Evolutionary conservation across 169 alveolate species (phyloP).

Genomic region (Plasmodium gallinaceum): DNA sequence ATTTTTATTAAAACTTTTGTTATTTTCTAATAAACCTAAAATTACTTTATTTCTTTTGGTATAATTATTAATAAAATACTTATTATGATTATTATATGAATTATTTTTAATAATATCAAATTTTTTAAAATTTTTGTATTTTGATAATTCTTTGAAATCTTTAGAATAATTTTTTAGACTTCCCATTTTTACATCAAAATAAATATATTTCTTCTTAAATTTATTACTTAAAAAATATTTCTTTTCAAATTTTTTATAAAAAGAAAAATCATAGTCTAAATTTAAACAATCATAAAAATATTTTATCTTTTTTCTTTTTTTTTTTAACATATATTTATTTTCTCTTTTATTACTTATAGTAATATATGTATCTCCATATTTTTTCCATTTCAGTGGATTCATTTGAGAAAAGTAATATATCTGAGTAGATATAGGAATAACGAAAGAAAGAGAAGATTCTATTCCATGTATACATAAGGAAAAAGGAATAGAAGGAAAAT

Average conservation of each 20-base stretch:
- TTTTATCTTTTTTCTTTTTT: slow-evolving; percentile 50
- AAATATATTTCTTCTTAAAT: slow-evolving; percentile 46
- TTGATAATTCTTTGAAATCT: slow-evolving; percentile 14
- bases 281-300: slow-evolving; percentile 49
- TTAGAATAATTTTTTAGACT: slow-evolving; percentile 13
- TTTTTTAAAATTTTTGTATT: slow-evolving; percentile 17
- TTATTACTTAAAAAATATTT: slow-evolving; percentile 30
- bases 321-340: slow-evolving; percentile 1
- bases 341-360: slow-evolving; percentile 21
- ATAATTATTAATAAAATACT: neutral
- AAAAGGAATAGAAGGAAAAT: slow-evolving; percentile 67
- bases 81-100: neutral
- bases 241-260: slow-evolving; percentile 31
- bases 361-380: neutral
- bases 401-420: slow-evolving; percentile 61
- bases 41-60: neutral
- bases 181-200: slow-evolving; percentile 36
- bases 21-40: too few species aligned
- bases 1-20: too few species aligned
- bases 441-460: slow-evolving; percentile 41
- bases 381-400: slow-evolving; percentile 26
- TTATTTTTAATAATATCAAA: neutral
- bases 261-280: slow-evolving; percentile 20
- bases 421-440: slow-evolving; percentile 55
- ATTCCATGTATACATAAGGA: slow-evolving; percentile 69